Percentiles rank a stretch among this genome's conserved stretches.
Evolutionary conservation across 1,139 yeast genomes (phyloP).

Genomic region (Pneumocystis murina): DNA sequence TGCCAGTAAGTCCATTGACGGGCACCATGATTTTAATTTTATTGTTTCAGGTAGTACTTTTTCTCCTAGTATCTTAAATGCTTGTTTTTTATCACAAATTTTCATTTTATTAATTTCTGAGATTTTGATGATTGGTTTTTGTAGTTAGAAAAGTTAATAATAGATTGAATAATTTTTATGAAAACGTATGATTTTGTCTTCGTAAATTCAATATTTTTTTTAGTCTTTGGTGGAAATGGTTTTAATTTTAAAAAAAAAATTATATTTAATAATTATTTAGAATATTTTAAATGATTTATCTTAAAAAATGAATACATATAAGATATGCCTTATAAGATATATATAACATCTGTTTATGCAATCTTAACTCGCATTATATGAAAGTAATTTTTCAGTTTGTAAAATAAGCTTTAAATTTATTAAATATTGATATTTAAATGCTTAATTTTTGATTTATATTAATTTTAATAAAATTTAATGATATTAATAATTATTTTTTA

Average conservation of each 20-base stretch:
- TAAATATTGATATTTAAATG: background rate
- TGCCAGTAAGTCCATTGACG: constrained; percentile 16
- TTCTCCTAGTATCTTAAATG: constrained; percentile 12
- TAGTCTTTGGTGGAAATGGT: background rate
- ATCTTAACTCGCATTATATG: too few species aligned
- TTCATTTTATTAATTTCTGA: background rate
- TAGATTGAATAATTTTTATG: background rate
- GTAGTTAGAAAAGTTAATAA: background rate
- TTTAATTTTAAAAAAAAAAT: too few species aligned
- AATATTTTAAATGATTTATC: too few species aligned
- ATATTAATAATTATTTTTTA: too few species aligned
- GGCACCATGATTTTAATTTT: constrained; percentile 15
- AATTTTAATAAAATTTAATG: background rate
- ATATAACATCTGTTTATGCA: too few species aligned
- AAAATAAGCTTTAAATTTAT: background rate
- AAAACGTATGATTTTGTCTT: background rate
- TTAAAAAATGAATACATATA: too few species aligned
- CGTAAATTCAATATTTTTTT: background rate
- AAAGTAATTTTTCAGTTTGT: background rate
- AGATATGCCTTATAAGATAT: background rate
- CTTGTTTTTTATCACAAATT: background rate
- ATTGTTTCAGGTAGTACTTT: constrained; percentile 11
- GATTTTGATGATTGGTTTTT: background rate
- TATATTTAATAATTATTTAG: too few species aligned
- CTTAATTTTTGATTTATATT: background rate